Evolutionary conservation across 805 yeast species (phyloP).

Genomic region (Yamadazyma paraphyllophila): DNA sequence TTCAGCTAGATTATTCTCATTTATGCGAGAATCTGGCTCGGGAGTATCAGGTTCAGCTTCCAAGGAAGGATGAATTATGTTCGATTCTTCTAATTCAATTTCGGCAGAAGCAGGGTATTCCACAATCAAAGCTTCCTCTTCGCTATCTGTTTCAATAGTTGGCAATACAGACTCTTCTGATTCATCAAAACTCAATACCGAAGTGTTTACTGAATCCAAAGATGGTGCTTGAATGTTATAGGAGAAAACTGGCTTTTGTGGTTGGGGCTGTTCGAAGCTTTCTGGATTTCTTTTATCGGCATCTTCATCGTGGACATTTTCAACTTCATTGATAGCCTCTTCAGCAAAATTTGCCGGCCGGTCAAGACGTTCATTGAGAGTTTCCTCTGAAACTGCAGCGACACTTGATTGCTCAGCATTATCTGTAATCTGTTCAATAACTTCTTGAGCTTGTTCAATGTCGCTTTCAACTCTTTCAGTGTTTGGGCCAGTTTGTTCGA

Average conservation of each 20-base stretch:
- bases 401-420: no score
- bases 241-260: background rate
- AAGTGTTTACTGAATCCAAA: background rate
- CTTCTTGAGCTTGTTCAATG: background rate
- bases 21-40: conserved; percentile 2
- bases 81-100: conserved; percentile 2
- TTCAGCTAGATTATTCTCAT: background rate
- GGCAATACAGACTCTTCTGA: background rate
- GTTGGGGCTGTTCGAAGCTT: no score
- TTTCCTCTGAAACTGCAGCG: no score
- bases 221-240: background rate
- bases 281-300: no score
- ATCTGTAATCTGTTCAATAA: background rate
- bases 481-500: background rate
- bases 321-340: no score
- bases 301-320: no score
- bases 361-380: no score
- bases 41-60: background rate
- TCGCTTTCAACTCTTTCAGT: background rate
- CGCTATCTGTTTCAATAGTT: background rate
- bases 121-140: conserved; percentile 6
- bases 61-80: conserved; percentile 3
- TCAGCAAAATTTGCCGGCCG: no score
- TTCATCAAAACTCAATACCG: background rate
- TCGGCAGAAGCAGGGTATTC: conserved; percentile 10